Evolutionary conservation across 805 yeast genomes (phyloP).

Genomic region (Ogataea trehalophila): DNA sequence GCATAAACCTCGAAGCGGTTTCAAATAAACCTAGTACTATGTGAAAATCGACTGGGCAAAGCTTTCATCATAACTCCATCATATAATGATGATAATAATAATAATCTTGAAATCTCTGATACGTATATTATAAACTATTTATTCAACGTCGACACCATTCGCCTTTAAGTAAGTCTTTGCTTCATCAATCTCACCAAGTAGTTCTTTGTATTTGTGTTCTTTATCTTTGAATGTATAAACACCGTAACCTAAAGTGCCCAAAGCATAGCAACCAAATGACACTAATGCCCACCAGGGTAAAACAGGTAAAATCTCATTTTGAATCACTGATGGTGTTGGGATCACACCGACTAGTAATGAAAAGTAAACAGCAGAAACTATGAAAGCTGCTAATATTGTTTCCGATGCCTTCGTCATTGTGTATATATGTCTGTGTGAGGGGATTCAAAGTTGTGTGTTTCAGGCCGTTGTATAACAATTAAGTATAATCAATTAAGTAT

Average conservation of each 20-base stretch:
- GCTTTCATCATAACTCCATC: too few species aligned
- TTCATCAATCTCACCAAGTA: conserved; percentile 53
- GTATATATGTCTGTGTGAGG: background rate
- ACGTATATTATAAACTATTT: background rate
- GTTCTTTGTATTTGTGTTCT: conserved; percentile 59
- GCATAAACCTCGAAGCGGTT: too few species aligned
- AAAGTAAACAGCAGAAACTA: conserved; percentile 48
- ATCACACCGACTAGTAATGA: conserved; percentile 47
- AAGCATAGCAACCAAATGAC: conserved; percentile 62
- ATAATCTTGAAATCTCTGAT: too few species aligned
- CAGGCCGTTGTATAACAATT: too few species aligned
- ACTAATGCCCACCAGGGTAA: conserved; percentile 70
- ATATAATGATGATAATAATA: too few species aligned
- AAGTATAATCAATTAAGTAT: too few species aligned
- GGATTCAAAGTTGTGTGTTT: too few species aligned
- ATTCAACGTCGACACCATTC: conserved; percentile 51
- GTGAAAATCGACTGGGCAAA: too few species aligned
- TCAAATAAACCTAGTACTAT: too few species aligned
- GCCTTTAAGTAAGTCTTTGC: conserved; percentile 54
- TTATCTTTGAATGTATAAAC: conserved; percentile 67
- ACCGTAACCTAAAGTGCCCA: conserved; percentile 65
- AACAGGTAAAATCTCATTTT: conserved; percentile 54
- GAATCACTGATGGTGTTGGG: conserved; percentile 47
- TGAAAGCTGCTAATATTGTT: conserved; percentile 42
- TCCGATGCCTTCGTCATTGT: conserved; percentile 67